A percentile compares a stretch with the other conserved stretches of the same genome.
Conservation (phyloP, 306 rosid genomes). For the Inga oerstediana region DNA sequence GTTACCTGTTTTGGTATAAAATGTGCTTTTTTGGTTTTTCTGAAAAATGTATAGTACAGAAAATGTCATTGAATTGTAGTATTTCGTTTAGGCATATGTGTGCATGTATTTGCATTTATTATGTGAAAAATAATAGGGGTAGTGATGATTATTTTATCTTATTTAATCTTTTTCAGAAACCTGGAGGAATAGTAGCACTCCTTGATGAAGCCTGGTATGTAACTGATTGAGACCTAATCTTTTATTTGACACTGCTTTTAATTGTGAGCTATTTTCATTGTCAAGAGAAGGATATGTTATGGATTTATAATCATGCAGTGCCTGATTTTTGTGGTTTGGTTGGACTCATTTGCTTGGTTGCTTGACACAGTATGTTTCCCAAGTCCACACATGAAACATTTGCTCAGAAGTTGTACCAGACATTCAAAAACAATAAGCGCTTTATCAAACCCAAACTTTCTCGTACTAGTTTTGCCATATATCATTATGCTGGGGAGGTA, state of each 20-base stretch:
- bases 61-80: constrained; percentile 22
- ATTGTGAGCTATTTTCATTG: constrained; percentile 27
- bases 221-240: constrained; percentile 29
- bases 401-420: constrained; percentile 96
- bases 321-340: constrained; percentile 36
- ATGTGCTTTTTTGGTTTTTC: background rate
- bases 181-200: constrained; percentile 97
- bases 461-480: constrained; percentile 91
- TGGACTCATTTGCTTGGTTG: constrained; percentile 45
- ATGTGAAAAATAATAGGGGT: constrained; percentile 14
- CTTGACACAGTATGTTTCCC: constrained; percentile 95
- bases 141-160: constrained; percentile 35
- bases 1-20: constrained; percentile 7
- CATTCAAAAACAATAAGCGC: constrained; percentile 95
- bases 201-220: constrained; percentile 99
- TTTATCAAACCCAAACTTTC: constrained; percentile 98
- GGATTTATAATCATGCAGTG: constrained; percentile 24
- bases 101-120: background rate
- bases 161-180: constrained; percentile 72
- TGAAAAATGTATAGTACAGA: constrained; percentile 1
- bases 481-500: constrained; percentile 99
- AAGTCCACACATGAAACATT: constrained; percentile 99
- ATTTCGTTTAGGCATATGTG: constrained; percentile 15
- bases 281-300: constrained; percentile 19
- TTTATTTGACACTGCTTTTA: constrained; percentile 23